phyloP scores from a whole-genome alignment of 2,329 filamentous ascomycete species.

The Ceratocystis eucalypticola region DNA sequence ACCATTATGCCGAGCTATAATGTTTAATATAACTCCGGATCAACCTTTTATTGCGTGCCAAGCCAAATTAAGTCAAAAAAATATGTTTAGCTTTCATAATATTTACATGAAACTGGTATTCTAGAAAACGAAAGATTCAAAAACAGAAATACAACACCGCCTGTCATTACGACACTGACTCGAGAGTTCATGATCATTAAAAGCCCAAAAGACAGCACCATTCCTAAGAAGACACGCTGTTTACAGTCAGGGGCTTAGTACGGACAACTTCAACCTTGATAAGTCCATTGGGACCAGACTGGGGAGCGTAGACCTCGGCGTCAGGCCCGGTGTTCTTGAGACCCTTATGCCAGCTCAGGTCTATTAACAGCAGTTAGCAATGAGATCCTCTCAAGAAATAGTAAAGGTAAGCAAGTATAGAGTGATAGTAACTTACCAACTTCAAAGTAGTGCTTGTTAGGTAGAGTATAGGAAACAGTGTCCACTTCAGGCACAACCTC shows the following conservation, averaged over 20 bases:
- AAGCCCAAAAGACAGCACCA: background rate
- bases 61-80: background rate
- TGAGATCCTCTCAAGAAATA: background rate
- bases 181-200: background rate
- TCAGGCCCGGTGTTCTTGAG: constrained; percentile 90
- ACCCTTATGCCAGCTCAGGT: constrained; percentile 92
- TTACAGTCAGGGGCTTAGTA: constrained; percentile 17
- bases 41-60: no score
- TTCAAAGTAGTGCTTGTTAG: constrained; percentile 99
- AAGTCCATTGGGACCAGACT: constrained; percentile 83
- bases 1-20: no score
- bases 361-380: constrained; percentile 32
- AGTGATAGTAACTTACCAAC: constrained; percentile 47
- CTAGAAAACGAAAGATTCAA: background rate
- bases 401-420: no score
- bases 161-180: background rate
- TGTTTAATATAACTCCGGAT: background rate
- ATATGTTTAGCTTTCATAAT: background rate
- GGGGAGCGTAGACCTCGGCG: constrained; percentile 88
- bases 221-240: constrained; percentile 12
- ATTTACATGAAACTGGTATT: background rate
- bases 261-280: constrained; percentile 85
- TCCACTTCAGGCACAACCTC: constrained; percentile 57
- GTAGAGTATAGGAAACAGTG: constrained; percentile 67
- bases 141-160: background rate